Conservation (phyloP, 192 early-diverging fungal species). For the Backusella parvicylindrica region DNA sequence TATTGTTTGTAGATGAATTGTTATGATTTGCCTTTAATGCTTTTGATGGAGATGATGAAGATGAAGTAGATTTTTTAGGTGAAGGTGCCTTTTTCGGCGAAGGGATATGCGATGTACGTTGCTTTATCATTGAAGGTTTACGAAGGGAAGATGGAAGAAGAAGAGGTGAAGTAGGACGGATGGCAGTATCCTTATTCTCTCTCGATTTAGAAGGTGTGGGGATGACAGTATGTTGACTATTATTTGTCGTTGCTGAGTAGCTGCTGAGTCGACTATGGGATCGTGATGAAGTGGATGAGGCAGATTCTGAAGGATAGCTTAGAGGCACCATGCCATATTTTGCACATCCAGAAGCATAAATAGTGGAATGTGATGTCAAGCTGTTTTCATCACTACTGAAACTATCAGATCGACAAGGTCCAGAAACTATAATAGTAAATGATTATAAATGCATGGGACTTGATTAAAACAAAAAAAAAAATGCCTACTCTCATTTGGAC, state of each 20-base stretch:
- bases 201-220: not conserved
- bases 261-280: not conserved
- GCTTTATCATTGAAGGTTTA: slow-evolving; percentile 10
- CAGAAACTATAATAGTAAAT: not conserved
- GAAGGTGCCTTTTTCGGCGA: not conserved
- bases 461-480: too few species aligned
- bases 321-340: not conserved
- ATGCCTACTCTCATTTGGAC: not conserved
- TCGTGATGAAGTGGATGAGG: not conserved
- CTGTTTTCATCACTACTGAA: slow-evolving; percentile 20
- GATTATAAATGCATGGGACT: not conserved
- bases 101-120: slow-evolving; percentile 33
- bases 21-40: not conserved
- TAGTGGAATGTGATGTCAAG: slow-evolving; percentile 7
- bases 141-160: not conserved
- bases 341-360: not conserved
- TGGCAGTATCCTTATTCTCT: not conserved
- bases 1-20: not conserved
- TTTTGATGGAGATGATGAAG: not conserved
- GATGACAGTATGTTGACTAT: not conserved
- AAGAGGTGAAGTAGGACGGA: not conserved
- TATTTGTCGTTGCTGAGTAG: not conserved
- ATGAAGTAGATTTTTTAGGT: not conserved
- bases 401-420: slow-evolving; percentile 10
- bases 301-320: slow-evolving; percentile 8